Conservation (phyloP, 768 basidiomycete species). For the Suillus hirtellus region DNA sequence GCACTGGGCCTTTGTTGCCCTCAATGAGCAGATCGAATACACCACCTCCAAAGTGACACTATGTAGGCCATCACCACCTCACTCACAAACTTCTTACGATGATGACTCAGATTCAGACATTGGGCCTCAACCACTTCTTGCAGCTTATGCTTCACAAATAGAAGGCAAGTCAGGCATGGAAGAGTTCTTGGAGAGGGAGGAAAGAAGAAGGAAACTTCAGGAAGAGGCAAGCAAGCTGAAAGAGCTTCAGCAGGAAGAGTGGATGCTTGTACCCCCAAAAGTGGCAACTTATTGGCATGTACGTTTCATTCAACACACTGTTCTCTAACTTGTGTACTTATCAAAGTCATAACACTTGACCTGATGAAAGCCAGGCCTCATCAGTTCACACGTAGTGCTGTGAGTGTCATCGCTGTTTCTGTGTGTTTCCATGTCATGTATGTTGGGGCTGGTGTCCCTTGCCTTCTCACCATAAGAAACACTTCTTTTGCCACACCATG, state of each 20-base stretch:
- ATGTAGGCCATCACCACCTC: constrained; percentile 58
- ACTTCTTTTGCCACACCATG: no score
- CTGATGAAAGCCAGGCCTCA: constrained; percentile 77
- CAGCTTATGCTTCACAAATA: constrained; percentile 29
- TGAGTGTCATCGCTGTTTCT: no score
- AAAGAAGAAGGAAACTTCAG: constrained; percentile 65
- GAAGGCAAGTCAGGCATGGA: constrained; percentile 64
- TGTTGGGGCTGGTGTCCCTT: no score
- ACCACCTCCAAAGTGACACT: constrained; percentile 33
- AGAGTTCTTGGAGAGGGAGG: constrained; percentile 86
- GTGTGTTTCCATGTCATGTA: no score
- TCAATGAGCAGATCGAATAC: constrained; percentile 24
- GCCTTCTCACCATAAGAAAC: no score
- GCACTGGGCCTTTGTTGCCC: constrained; percentile 29
- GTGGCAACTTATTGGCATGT: constrained; percentile 79
- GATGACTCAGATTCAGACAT: constrained; percentile 77
- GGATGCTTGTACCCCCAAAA: constrained; percentile 96
- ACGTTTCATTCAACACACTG: constrained; percentile 29
- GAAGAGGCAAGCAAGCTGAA: constrained; percentile 85
- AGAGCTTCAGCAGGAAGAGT: constrained; percentile 82
- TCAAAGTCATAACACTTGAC: constrained; percentile 62
- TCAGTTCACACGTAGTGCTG: no score
- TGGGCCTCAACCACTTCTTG: constrained; percentile 78
- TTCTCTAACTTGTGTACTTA: neutral
- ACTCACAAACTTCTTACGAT: constrained; percentile 33